Percentiles rank a stretch among this genome's conserved stretches.
Conservation (phyloP, 495 filamentous ascomycete species). For the Pseudevernia furfuracea region DNA sequence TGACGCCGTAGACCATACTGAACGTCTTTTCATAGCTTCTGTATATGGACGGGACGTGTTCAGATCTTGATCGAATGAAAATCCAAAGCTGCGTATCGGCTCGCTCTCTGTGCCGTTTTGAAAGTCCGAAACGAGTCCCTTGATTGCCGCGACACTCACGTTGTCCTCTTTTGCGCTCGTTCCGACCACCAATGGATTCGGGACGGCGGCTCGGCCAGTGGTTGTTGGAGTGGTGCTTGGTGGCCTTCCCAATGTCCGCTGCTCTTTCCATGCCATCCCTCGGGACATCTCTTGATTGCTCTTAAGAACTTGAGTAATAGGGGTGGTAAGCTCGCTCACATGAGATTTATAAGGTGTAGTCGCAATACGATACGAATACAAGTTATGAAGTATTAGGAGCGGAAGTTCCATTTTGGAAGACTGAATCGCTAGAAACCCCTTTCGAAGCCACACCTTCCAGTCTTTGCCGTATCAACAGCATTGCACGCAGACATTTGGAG, state of each 20-base stretch:
- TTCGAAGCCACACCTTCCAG: no score
- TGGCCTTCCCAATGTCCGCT: background rate
- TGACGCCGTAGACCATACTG: background rate
- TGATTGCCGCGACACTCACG: background rate
- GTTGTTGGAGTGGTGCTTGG: background rate
- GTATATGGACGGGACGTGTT: background rate
- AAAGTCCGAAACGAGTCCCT: background rate
- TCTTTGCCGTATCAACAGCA: no score
- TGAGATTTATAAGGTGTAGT: no score
- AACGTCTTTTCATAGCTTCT: background rate
- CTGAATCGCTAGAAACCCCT: no score
- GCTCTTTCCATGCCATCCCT: conserved; percentile 2
- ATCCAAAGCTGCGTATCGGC: background rate
- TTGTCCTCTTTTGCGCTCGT: background rate
- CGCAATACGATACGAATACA: no score
- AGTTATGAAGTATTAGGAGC: no score
- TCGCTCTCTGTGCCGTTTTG: background rate
- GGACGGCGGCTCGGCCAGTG: background rate
- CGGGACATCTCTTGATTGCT: background rate
- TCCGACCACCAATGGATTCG: background rate
- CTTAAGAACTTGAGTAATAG: background rate
- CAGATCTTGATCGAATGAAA: conserved; percentile 6
- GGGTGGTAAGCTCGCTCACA: background rate
- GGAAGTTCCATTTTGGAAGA: no score
- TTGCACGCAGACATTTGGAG: no score